phyloP scores from a whole-genome alignment of 2,329 filamentous ascomycete genomes.

The Cercospora canescens region DNA sequence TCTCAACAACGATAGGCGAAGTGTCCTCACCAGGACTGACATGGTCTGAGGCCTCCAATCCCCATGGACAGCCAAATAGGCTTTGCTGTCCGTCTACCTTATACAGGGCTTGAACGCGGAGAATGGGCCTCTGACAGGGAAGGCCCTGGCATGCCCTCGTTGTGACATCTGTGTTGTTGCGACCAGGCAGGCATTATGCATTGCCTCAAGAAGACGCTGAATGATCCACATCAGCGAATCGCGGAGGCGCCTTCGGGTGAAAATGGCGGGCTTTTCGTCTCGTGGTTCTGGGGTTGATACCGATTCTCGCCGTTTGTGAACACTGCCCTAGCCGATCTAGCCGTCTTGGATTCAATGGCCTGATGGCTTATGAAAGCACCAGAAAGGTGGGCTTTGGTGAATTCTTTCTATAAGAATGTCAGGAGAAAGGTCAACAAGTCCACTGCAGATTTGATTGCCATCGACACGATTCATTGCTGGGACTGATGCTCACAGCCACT shows the following conservation, averaged over 20 bases:
- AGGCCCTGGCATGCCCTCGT: neutral
- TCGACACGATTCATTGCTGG: neutral
- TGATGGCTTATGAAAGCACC: neutral
- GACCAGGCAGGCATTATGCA: neutral
- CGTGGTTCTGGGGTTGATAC: neutral
- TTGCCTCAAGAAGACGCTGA: neutral
- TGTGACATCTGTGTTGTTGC: neutral
- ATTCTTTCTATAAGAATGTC: neutral
- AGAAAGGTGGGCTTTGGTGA: neutral
- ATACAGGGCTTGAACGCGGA: neutral
- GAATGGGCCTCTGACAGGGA: neutral
- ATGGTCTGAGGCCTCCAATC: neutral
- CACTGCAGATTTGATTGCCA: neutral
- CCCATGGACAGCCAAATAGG: neutral
- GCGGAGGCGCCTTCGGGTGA: neutral
- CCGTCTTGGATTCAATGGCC: neutral
- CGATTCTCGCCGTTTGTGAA: neutral
- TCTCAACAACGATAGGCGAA: neutral
- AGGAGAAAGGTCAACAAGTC: neutral
- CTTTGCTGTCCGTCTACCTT: neutral
- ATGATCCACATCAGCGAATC: neutral
- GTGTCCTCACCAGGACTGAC: neutral
- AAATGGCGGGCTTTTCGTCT: neutral
- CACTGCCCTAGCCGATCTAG: neutral
- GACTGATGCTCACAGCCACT: neutral